A percentile compares a stretch with the other conserved stretches of the same genome.
Evolutionary conservation across 768 basidiomycete genomes (phyloP).

Genomic region (Chalciporus piperatus): DNA sequence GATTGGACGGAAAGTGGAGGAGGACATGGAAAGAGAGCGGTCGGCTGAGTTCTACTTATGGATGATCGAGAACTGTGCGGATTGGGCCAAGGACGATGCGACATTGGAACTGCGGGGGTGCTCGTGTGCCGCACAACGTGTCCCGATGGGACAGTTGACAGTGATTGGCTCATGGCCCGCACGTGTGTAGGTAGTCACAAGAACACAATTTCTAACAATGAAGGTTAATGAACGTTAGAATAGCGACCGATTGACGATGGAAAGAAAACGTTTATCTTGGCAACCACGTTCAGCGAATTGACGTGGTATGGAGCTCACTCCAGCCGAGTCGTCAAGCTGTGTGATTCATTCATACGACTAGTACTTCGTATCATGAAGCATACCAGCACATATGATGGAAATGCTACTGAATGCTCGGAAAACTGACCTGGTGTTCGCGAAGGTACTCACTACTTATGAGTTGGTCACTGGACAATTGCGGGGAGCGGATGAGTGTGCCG

Average conservation of each 20-base stretch:
- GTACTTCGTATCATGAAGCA: too few species aligned
- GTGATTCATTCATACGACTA: too few species aligned
- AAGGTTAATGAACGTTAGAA: background rate
- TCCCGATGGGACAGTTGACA: background rate
- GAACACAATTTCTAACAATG: background rate
- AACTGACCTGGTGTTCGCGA: too few species aligned
- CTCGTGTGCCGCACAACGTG: constrained; percentile 27
- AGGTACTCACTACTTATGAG: too few species aligned
- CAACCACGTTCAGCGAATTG: background rate
- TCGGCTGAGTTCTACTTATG: background rate
- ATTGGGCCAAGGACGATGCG: background rate
- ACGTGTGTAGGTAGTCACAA: constrained; percentile 20
- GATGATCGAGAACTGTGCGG: background rate
- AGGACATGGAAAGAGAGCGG: constrained; percentile 5
- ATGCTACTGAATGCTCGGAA: too few species aligned
- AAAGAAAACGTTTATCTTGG: too few species aligned
- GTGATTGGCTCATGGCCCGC: constrained; percentile 20
- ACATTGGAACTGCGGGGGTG: background rate
- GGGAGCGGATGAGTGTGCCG: too few species aligned
- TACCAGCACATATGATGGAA: too few species aligned
- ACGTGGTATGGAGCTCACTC: too few species aligned
- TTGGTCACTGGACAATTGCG: too few species aligned
- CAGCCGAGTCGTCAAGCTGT: too few species aligned
- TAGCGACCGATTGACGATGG: too few species aligned
- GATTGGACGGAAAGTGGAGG: constrained; percentile 24